A percentile compares a stretch with the other conserved stretches of the same genome.
These are phyloP conservation scores for Saturnispora besseyi DNA, from an alignment of 805 yeast genomes.

Conservation along the genomic window DNA sequence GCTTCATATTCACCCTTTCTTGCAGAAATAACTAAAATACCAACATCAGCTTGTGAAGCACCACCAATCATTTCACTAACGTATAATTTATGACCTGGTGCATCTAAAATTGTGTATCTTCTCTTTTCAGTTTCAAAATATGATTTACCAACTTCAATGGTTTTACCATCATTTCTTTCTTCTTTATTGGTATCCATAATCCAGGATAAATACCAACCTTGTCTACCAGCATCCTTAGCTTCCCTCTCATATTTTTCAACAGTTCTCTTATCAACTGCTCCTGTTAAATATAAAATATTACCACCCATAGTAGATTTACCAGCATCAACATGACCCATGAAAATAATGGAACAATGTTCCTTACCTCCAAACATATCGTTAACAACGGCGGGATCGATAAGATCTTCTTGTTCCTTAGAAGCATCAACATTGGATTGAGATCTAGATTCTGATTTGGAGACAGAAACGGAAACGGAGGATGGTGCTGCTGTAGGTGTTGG, in stretches of 20 bases:
- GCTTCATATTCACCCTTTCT: conserved; percentile 99
- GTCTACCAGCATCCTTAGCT: conserved; percentile 99
- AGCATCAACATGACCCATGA: conserved; percentile 99
- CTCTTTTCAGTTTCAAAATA: conserved; percentile 96
- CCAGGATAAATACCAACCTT: conserved; percentile 99
- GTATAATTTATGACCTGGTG: conserved; percentile 99
- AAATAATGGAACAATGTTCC: conserved; percentile 92
- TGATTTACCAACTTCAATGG: conserved; percentile 97
- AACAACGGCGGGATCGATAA: conserved; percentile 78
- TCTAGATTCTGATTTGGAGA: conserved; percentile 17
- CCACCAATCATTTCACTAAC: conserved; percentile 99
- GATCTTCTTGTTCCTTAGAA: conserved; percentile 65
- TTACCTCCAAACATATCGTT: conserved; percentile 94
- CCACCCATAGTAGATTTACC: conserved; percentile 99
- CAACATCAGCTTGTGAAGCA: conserved; percentile 99
- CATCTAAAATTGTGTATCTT: conserved; percentile 95
- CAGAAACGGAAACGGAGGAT: background rate
- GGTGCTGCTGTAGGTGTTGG: conserved; percentile 11
- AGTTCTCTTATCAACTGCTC: conserved; percentile 97
- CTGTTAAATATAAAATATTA: conserved; percentile 83
- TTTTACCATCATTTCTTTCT: conserved; percentile 98
- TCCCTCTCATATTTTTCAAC: conserved; percentile 97
- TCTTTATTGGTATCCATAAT: conserved; percentile 99
- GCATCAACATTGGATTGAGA: conserved; percentile 34
- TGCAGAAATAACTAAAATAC: conserved; percentile 93